Evolutionary conservation across 1,284 basidiomycete species (phyloP), one percentile per base, ranked within the genome.

Genomic region (Rhodofomes roseus): DNA sequence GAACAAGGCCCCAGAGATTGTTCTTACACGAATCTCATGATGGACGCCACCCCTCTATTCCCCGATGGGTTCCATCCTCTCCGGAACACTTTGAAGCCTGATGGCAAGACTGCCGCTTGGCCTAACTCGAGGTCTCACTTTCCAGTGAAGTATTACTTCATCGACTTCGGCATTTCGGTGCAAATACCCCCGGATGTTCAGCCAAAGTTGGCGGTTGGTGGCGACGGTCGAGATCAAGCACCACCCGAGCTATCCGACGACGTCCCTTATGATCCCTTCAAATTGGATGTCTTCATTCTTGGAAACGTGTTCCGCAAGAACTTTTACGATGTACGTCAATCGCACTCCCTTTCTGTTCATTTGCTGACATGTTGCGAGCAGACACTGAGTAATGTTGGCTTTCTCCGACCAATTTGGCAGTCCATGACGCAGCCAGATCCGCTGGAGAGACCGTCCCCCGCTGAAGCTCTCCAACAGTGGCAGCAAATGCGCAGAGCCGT

Each of bases 251-350:
- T 72, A 0, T 72, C 68, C 1, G 34, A 59, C 1, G 37, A 50
- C 1, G 55, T 63, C 1, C 69, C 71, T 0, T 71, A 74, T 43
- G 72, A 74, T 54, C 71, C 72, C 4, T 73, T 74, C 66, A 70
- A 71, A 46, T 59, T 68, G 1, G 70, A 72, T 41, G 60, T 74
- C 7, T 73, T 66, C 56, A 66, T 68, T 2, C 52, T 73, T 9
- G 72, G 73, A 4, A 66, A 70, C 31, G 16, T 66, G 1, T 61
- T 71, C 6, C 59, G 57, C 27, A 7, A 37, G 11, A 39, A 60
- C 39, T 57, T 70, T 20, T 48, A 59, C 36, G 53, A 55, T 14
- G 57, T 59, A 20, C 25, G 52, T 39, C 18, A 14, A 25, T 18
- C 14, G 31, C 20, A 34, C n/a, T n/a, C n/a, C n/a, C n/a, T n/a